Evolutionary conservation across 768 basidiomycete genomes (phyloP).

Genomic region (Brasilioporus rufonigricans): DNA sequence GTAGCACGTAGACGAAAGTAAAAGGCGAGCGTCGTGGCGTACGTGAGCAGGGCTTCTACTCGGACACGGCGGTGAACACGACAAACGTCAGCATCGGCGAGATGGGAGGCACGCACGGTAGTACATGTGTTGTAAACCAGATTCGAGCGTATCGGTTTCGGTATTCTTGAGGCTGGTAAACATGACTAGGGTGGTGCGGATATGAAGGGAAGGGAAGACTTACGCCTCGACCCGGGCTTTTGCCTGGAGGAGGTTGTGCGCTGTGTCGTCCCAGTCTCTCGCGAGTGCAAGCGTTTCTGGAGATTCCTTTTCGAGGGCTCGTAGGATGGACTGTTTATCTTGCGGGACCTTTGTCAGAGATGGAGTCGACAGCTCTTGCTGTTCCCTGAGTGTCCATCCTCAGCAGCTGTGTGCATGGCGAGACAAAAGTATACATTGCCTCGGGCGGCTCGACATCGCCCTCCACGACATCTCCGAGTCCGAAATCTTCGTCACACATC

Average conservation of each 20-base stretch:
- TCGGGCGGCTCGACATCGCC: conserved; percentile 24
- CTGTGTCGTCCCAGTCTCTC: conserved; percentile 80
- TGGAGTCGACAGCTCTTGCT: conserved; percentile 1
- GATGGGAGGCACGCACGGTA: conserved; percentile 65
- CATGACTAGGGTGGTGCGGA: background rate
- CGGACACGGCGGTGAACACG: background rate
- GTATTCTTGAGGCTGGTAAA: conserved; percentile 46
- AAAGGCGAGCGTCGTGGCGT: conserved; percentile 87
- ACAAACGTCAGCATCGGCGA: background rate
- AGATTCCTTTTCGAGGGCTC: conserved; percentile 68
- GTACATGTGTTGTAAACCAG: conserved; percentile 79
- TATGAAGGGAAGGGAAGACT: conserved; percentile 14
- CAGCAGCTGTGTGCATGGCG: conserved; percentile 1
- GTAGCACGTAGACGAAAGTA: conserved; percentile 84
- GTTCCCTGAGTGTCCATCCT: conserved; percentile 17
- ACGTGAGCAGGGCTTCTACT: conserved; percentile 85
- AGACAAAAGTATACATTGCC: conserved; percentile 25
- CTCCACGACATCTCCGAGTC: conserved; percentile 62
- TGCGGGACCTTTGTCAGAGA: conserved; percentile 36
- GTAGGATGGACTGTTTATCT: conserved; percentile 59
- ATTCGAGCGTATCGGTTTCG: conserved; percentile 49
- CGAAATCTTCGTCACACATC: conserved; percentile 80
- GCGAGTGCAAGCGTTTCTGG: conserved; percentile 81
- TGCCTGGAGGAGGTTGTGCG: conserved; percentile 47
- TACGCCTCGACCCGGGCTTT: conserved; percentile 57